These are phyloP conservation scores for Bullera alba DNA, from an alignment of 768 basidiomycete species.

Conservation along the genomic window DNA sequence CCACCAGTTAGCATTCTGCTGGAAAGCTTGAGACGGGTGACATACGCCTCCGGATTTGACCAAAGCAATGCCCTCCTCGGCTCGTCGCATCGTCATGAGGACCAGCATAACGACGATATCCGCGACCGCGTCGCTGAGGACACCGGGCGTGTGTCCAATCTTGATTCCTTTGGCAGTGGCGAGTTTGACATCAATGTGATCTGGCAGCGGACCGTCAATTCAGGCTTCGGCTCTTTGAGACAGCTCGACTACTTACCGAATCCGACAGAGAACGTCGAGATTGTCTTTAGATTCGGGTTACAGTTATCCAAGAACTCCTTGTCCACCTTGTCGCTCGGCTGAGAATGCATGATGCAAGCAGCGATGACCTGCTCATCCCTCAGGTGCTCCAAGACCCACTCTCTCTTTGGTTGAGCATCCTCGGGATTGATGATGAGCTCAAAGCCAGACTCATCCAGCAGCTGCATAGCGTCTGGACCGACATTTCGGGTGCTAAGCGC, in stretches of 20 bases:
- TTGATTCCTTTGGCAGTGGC: constrained; percentile 59
- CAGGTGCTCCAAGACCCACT: constrained; percentile 21
- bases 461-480: constrained; percentile 31
- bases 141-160: constrained; percentile 87
- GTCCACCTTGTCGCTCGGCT: constrained; percentile 55
- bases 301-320: constrained; percentile 62
- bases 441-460: constrained; percentile 24
- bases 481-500: constrained; percentile 31
- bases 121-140: constrained; percentile 83
- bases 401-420: constrained; percentile 49
- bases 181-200: constrained; percentile 67
- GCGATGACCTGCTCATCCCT: constrained; percentile 17
- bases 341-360: constrained; percentile 13
- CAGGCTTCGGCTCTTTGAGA: neutral
- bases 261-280: constrained; percentile 67
- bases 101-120: constrained; percentile 84
- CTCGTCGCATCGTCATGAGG: constrained; percentile 86
- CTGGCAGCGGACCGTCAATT: constrained; percentile 49
- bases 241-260: constrained; percentile 29
- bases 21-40: neutral
- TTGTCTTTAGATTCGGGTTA: constrained; percentile 54
- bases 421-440: constrained; percentile 47
- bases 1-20: neutral
- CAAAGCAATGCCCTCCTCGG: constrained; percentile 56
- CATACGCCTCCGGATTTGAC: constrained; percentile 66